phyloP scores from a whole-genome alignment of 2,329 filamentous ascomycete species.

The Colletotrichum sp. region DNA sequence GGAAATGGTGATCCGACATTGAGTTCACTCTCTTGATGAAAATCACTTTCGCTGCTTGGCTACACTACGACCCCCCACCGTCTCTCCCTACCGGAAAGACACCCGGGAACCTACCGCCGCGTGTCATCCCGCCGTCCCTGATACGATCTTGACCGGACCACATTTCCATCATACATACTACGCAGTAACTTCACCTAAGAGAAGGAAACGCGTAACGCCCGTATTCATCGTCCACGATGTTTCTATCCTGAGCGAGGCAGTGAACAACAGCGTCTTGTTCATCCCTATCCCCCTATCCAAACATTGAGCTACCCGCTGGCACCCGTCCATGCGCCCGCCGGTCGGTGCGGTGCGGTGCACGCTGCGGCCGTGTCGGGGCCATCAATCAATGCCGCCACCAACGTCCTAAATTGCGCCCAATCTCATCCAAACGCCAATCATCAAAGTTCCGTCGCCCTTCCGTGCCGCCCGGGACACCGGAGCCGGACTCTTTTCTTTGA shows the following conservation, averaged over 20 bases:
- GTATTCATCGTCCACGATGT: neutral
- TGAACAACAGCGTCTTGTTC: neutral
- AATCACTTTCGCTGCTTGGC: neutral
- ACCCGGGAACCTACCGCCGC: neutral
- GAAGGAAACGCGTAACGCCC: neutral
- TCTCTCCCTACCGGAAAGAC: neutral
- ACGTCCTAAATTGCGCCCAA: neutral
- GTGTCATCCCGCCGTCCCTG: neutral
- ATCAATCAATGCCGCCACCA: neutral
- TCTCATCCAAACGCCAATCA: neutral
- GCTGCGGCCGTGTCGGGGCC: neutral
- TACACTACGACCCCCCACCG: neutral
- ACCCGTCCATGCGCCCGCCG: neutral
- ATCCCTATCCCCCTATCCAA: neutral
- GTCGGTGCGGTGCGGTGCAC: neutral
- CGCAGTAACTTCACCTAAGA: neutral
- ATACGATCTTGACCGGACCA: neutral
- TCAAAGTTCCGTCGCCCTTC: neutral
- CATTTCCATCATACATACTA: neutral
- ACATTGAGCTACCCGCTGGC: neutral
- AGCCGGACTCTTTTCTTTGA: neutral
- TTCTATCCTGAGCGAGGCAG: conserved; percentile 19
- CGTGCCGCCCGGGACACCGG: conserved; percentile 8
- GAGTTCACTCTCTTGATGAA: neutral
- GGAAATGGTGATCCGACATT: neutral